Base-by-base conservation (phyloP, 805 yeast genomes). In the Wickerhamomyces silvicola region DNA sequence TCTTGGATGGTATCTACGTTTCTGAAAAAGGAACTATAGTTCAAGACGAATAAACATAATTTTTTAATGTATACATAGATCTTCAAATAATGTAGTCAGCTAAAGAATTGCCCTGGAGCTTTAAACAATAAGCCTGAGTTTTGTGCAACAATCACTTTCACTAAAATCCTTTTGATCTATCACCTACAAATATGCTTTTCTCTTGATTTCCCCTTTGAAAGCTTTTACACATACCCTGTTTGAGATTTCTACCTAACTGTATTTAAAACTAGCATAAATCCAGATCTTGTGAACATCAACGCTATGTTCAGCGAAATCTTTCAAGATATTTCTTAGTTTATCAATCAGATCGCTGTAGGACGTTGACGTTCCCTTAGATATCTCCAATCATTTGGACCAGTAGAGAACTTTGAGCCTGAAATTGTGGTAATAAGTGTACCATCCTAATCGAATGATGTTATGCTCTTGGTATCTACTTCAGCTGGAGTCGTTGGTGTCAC, bases 1-100 rank as follows among this genome's bases (percentile, higher is more conserved):
- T 90, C 81, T 83, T 92, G 78, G 98, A 94, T 71, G 99, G 99
- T 87, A 88, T 90, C 75, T 90, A 90, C 70, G 98, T 90, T 59
- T 88, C 97, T 53, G 94, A 83, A 74, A 83, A 82, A 72, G 95
- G 95, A 61, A 72, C 73, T 66, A 75, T 90, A 63, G 82, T 70
- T 48, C 84, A 79, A 64, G 88, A 80, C 28, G 54, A 52, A 18
- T 63, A 60, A 55, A 10, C 12, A 28, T 8, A 11, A 19, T 16
- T 10, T 4, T 6, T 15, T 19, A 10, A 25, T 25, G 13, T 6
- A 25, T 15, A 6, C 7, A 13, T 17, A 10, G 6, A 4, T 5
- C 16, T 6, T 12, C 8, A 6, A n/a, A 5, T n/a, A 7, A 24
- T 16, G 8, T 5, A 17, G 3, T 31, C 18, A 30, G 13, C 20